Base-by-base conservation (phyloP, 371 early-diverging fungal genomes). In the Homolaphlyctis polyrhiza region DNA sequence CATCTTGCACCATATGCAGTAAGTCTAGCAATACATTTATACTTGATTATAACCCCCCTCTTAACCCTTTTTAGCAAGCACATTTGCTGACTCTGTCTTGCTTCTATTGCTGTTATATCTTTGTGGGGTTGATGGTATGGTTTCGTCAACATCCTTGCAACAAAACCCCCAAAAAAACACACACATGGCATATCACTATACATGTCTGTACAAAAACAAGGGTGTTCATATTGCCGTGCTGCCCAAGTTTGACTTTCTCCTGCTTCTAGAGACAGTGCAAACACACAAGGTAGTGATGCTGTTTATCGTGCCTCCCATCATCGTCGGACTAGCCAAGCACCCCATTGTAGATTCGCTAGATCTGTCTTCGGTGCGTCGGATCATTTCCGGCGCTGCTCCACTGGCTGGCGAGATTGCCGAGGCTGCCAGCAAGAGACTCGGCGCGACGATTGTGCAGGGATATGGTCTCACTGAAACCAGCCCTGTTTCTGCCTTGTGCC, bases 331-430 rank as follows among this genome's bases (percentile, higher is more conserved):
- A 11, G 57, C 76, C 49, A 72, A 73, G 21, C 76, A 74, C 49
- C 62, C 66, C 43, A 51, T 64, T 27, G 89, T 90, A 11, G 74
- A 77, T 21, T 68, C 86, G 11, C 89, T 81, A 65, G 82, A 91
- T 61, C 63, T 93, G 35, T 74, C 84, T 0, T 79, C 85, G 18
- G 68, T 94, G 16, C 62, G 81, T 21, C 69, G 70, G 33, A 63
- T 92, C 13, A 67, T 83, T 16, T 87, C 86, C 58, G 94, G 90
- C 35, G 97, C 93, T 21, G 93, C 95, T 1, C 94, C 94, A 11
- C 73, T 95, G 1, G 74, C 85, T 21, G 71, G 73, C 43, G 87
- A 87, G 48, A 4, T 55, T 4, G 74, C 89, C 8, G 75, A 81
- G 32, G 67, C 75, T 30, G 68, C 74, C 18, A 67, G 87, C 32